Conservation (phyloP, 2,329 filamentous ascomycete species). For the Talaromyces islandicus region DNA sequence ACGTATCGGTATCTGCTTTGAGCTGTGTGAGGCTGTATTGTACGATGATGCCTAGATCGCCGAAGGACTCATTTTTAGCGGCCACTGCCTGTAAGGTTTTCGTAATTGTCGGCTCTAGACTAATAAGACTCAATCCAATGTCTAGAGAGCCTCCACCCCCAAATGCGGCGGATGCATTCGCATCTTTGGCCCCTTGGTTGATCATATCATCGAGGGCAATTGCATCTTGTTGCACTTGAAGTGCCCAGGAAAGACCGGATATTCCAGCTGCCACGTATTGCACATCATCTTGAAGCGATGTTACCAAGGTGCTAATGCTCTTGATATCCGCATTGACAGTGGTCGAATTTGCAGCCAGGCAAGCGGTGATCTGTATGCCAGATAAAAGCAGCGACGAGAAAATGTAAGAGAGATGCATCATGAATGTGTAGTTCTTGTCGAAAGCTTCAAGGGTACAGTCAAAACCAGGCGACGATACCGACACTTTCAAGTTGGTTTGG, state of each 20-base stretch:
- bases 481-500: neutral
- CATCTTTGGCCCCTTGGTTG: neutral
- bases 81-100: neutral
- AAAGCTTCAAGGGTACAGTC: neutral
- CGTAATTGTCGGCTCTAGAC: neutral
- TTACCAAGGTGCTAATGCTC: neutral
- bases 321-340: neutral
- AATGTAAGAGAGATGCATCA: neutral
- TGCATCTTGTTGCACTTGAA: neutral
- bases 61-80: neutral
- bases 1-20: neutral
- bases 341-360: neutral
- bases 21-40: neutral
- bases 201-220: neutral
- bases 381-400: neutral
- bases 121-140: neutral
- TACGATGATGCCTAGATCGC: neutral
- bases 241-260: neutral
- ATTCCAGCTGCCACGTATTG: neutral
- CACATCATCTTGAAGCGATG: neutral
- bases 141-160: neutral
- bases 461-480: neutral
- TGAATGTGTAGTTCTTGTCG: neutral
- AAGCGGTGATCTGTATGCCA: neutral
- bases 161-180: neutral